Conservation (phyloP, 257 asterid species). For the Phtheirospermum japonicum region DNA sequence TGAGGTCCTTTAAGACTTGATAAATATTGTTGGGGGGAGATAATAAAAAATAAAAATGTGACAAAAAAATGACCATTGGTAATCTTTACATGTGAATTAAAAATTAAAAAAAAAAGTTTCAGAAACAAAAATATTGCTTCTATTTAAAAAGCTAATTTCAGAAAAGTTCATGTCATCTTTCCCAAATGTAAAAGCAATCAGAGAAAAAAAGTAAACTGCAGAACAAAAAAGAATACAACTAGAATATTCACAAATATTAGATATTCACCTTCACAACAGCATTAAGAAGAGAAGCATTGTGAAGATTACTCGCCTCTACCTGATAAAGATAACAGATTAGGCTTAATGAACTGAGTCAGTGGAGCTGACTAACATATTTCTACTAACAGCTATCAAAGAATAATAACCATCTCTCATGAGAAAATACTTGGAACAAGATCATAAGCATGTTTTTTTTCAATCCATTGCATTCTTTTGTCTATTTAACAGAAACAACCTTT, state of each 20-base stretch:
- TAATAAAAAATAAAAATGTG: not conserved
- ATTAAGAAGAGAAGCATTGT: constrained; percentile 67
- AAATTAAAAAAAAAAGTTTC: not conserved
- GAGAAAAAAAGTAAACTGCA: not conserved
- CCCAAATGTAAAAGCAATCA: constrained; percentile 4
- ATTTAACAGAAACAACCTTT: constrained; percentile 13
- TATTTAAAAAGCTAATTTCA: not conserved
- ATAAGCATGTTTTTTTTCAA: constrained; percentile 18
- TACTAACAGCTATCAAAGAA: not conserved
- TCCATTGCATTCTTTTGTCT: not conserved
- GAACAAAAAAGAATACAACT: constrained; percentile 13
- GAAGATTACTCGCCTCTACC: constrained; percentile 68
- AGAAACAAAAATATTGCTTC: not conserved
- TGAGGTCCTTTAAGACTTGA: not conserved
- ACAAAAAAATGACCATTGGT: not conserved
- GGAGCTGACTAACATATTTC: not conserved
- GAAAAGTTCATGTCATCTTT: constrained; percentile 7
- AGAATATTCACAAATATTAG: not conserved
- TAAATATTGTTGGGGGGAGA: not conserved
- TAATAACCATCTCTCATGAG: not conserved
- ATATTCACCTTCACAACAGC: constrained; percentile 85
- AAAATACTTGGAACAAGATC: constrained; percentile 10
- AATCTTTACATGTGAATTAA: no score
- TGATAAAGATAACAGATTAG: constrained; percentile 34
- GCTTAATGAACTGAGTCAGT: constrained; percentile 21